A percentile compares a stretch with the other conserved stretches of the same genome.
Conservation (phyloP, 805 yeast genomes). For the Ogataea kodamae region DNA sequence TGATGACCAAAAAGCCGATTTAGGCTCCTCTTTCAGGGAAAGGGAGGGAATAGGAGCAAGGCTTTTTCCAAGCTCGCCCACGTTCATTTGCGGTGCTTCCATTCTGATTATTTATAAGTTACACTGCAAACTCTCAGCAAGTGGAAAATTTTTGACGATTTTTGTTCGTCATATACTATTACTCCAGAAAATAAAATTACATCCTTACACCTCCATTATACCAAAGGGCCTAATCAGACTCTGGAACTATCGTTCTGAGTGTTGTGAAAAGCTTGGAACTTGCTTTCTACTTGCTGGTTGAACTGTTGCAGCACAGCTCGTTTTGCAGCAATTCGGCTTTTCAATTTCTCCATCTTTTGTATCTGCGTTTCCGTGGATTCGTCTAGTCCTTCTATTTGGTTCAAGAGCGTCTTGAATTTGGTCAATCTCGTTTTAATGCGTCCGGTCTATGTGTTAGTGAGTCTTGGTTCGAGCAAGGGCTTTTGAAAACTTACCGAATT, state of each 20-base stretch:
- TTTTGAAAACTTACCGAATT: conserved; percentile 33
- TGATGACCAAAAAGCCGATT: conserved; percentile 67
- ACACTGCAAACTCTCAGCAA: conserved; percentile 7
- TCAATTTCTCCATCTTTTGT: conserved; percentile 33
- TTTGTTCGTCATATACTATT: conserved; percentile 2
- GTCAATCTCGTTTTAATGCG: conserved; percentile 40
- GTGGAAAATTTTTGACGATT: conserved; percentile 11
- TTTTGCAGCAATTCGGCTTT: conserved; percentile 31
- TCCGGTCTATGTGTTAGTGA: conserved; percentile 34
- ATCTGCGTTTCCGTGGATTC: conserved; percentile 39
- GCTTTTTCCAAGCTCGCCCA: conserved; percentile 57
- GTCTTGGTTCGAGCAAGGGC: too few species aligned
- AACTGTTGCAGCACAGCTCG: conserved; percentile 23
- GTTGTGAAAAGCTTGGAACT: conserved; percentile 1
- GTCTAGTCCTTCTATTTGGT: conserved; percentile 42
- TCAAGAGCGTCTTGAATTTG: conserved; percentile 35
- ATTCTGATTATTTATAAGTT: conserved; percentile 19
- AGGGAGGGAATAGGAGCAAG: conserved; percentile 58
- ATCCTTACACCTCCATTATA: conserved; percentile 8
- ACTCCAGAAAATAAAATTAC: too few species aligned
- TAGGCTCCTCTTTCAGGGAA: conserved; percentile 45
- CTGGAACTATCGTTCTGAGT: background rate
- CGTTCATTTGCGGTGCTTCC: conserved; percentile 35
- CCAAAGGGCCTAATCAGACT: too few species aligned
- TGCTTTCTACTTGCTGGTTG: conserved; percentile 19